These are phyloP conservation scores for Malania oleifera DNA, from an alignment of 164 flowering plant genomes.

Conservation along the genomic window DNA sequence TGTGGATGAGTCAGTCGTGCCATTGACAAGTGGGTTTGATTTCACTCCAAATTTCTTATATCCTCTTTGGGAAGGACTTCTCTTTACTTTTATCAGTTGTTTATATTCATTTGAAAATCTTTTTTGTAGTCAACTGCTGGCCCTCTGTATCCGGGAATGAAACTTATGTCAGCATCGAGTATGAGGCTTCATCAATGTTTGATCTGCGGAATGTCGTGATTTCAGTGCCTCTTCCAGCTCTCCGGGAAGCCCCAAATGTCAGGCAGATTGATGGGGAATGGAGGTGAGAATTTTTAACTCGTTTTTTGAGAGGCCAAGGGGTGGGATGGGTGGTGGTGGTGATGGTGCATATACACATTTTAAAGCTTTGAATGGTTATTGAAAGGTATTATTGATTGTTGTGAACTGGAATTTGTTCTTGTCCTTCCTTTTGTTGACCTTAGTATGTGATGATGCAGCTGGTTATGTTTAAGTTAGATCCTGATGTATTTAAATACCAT, in stretches of 20 bases:
- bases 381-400: too few species aligned
- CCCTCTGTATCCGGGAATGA: constrained; percentile 96
- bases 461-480: too few species aligned
- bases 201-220: constrained; percentile 88
- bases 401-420: too few species aligned
- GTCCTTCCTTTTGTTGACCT: too few species aligned
- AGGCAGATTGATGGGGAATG: constrained; percentile 96
- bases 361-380: too few species aligned
- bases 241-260: constrained; percentile 83
- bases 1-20: constrained; percentile 78
- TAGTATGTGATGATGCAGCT: too few species aligned
- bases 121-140: constrained; percentile 93
- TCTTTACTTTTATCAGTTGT: not conserved
- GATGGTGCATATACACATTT: not conserved
- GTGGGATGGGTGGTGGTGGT: not conserved
- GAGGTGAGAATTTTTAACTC: constrained; percentile 48
- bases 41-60: not conserved
- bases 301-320: not conserved
- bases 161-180: constrained; percentile 94
- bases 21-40: constrained; percentile 64
- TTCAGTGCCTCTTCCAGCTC: constrained; percentile 93
- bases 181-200: constrained; percentile 83
- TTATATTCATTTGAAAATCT: not conserved
- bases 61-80: not conserved
- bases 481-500: too few species aligned